phyloP scores from a whole-genome alignment of 108 stramenopile genomes.

The Nitzschia putrida region DNA sequence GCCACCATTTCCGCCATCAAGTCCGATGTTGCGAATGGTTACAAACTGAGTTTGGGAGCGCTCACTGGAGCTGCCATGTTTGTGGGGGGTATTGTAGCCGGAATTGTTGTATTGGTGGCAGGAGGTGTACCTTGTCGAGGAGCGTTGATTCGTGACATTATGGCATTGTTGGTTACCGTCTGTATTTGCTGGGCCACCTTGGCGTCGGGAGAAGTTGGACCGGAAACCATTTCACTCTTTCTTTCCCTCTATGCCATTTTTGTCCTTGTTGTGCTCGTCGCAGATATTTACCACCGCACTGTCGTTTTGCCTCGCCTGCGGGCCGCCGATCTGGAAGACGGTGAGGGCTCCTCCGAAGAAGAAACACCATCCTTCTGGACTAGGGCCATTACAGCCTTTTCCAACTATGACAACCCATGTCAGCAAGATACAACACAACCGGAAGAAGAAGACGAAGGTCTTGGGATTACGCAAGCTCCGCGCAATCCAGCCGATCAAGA shows the following conservation, averaged over 20 bases:
- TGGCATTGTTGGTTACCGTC: conserved; percentile 59
- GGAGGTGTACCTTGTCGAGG: conserved; percentile 82
- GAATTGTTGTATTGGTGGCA: conserved; percentile 72
- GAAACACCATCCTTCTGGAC: conserved; percentile 32
- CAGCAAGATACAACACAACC: not conserved
- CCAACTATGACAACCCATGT: conserved; percentile 71
- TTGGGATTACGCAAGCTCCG: not conserved
- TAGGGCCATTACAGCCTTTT: conserved; percentile 62
- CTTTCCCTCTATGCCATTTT: conserved; percentile 67
- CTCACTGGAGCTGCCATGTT: conserved; percentile 95
- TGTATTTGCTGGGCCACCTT: conserved; percentile 60
- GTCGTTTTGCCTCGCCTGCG: conserved; percentile 73
- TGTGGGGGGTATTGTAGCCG: conserved; percentile 81
- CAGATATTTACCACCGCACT: conserved; percentile 85
- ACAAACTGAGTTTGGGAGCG: conserved; percentile 84
- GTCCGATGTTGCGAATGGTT: conserved; percentile 73
- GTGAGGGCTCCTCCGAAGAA: not conserved
- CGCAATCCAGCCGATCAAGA: conserved; percentile 32
- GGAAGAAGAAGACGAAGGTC: conserved; percentile 4
- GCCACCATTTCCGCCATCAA: conserved; percentile 87
- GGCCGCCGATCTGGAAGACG: conserved; percentile 15
- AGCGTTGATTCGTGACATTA: conserved; percentile 84
- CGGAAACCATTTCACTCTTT: conserved; percentile 56
- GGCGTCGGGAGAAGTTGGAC: conserved; percentile 55
- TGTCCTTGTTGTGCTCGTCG: conserved; percentile 74